Percentiles rank a stretch among this genome's conserved stretches.
phyloP scores from a whole-genome alignment of 192 early-diverging fungal genomes.

The Rhizoclosmatium globosum region DNA sequence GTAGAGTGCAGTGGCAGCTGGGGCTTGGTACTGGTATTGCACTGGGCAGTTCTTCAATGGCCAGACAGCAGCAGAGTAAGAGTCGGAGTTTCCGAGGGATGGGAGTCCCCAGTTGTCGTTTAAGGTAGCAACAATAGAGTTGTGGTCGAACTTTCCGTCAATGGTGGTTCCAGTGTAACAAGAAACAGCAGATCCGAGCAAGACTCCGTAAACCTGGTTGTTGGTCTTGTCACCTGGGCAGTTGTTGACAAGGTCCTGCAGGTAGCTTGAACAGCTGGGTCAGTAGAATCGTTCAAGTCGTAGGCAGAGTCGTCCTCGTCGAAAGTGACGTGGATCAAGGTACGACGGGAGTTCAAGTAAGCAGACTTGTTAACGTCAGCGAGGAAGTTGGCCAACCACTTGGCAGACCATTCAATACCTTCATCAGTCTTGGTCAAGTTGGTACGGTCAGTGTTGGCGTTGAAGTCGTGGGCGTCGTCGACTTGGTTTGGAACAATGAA shows the following conservation, averaged over 20 bases:
- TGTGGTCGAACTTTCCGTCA: conserved; percentile 12
- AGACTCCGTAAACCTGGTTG: conserved; percentile 21
- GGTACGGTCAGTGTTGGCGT: neutral
- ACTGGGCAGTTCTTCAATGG: conserved; percentile 25
- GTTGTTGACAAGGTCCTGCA: conserved; percentile 14
- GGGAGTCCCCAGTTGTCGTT: conserved; percentile 25
- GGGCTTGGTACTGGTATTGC: neutral
- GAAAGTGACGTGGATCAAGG: conserved; percentile 14
- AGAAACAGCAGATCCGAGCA: conserved; percentile 28
- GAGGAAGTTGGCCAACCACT: conserved; percentile 7
- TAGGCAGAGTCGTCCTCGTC: conserved; percentile 23
- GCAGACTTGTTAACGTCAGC: neutral
- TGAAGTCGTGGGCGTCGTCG: conserved; percentile 19
- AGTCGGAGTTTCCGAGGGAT: neutral
- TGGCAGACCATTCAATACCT: conserved; percentile 1
- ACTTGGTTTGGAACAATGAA: conserved; percentile 51
- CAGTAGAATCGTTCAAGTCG: neutral
- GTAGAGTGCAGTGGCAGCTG: neutral
- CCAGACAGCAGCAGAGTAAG: neutral
- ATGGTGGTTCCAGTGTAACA: neutral
- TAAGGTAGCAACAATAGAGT: conserved; percentile 22
- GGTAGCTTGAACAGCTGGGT: neutral
- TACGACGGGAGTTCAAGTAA: conserved; percentile 27
- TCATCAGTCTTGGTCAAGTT: neutral
- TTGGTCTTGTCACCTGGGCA: conserved; percentile 16